phyloP scores from a whole-genome alignment of 1,139 yeast species.

The Zygoascus hellenicus region DNA sequence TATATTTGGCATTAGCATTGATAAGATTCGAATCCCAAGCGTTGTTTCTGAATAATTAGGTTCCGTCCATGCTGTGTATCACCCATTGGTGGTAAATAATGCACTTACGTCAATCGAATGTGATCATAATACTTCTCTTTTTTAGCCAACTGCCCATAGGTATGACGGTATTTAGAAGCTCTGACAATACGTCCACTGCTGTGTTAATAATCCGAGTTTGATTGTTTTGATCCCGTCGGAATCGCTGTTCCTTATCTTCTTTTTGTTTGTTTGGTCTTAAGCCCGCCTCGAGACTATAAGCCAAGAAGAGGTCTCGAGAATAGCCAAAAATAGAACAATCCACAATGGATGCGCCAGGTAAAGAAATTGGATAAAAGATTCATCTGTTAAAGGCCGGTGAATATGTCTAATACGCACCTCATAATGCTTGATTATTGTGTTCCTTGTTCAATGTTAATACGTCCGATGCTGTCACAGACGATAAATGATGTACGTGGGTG shows the following conservation, averaged over 20 bases:
- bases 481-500: too few species aligned
- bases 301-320: too few species aligned
- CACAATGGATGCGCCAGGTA: too few species aligned
- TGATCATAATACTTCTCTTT: constrained; percentile 87
- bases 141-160: constrained; percentile 86
- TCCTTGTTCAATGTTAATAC: too few species aligned
- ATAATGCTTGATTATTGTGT: background rate
- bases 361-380: background rate
- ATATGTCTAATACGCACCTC: background rate
- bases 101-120: constrained; percentile 40
- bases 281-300: too few species aligned
- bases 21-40: constrained; percentile 75
- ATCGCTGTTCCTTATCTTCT: background rate
- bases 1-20: constrained; percentile 68
- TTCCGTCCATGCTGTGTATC: background rate
- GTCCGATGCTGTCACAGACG: too few species aligned
- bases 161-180: constrained; percentile 95
- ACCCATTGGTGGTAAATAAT: background rate
- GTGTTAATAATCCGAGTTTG: background rate
- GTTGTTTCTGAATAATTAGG: constrained; percentile 63
- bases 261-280: too few species aligned
- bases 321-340: too few species aligned
- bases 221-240: background rate
- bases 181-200: constrained; percentile 85
- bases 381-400: background rate